Evolutionary conservation across 2,329 filamentous ascomycete species (phyloP).

Genomic region (Diplodia scrobiculata): DNA sequence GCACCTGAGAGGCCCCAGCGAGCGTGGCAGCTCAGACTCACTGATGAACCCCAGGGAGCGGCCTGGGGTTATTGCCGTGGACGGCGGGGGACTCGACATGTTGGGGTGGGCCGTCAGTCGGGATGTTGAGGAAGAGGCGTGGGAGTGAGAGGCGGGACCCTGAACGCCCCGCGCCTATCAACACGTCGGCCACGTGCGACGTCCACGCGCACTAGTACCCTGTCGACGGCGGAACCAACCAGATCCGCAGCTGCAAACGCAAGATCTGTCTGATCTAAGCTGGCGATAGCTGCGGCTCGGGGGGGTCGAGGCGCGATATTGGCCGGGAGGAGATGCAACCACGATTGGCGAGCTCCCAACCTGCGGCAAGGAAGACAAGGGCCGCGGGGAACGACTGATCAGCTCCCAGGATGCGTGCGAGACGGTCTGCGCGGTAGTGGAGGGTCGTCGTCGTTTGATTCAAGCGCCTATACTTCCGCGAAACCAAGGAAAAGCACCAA

Average conservation of each 20-base stretch:
- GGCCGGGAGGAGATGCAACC: conserved; percentile 7
- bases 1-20: neutral
- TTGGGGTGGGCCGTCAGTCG: neutral
- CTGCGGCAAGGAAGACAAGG: conserved; percentile 4
- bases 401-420: neutral
- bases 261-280: conserved; percentile 8
- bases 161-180: conserved; percentile 25
- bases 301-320: neutral
- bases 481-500: neutral
- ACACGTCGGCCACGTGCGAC: conserved; percentile 13
- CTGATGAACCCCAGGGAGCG: conserved; percentile 47
- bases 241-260: conserved; percentile 4
- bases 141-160: conserved; percentile 18
- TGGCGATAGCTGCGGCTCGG: neutral
- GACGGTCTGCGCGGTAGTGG: neutral
- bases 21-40: conserved; percentile 32
- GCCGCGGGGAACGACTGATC: neutral
- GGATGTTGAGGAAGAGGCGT: conserved; percentile 15
- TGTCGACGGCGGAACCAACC: neutral
- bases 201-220: conserved; percentile 20
- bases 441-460: neutral
- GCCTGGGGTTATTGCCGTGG: conserved; percentile 34
- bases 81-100: conserved; percentile 27
- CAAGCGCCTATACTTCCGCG: neutral
- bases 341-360: conserved; percentile 15